phyloP scores from a whole-genome alignment of 148 eudicot genomes.

The Rhododendron ferrugineum region DNA sequence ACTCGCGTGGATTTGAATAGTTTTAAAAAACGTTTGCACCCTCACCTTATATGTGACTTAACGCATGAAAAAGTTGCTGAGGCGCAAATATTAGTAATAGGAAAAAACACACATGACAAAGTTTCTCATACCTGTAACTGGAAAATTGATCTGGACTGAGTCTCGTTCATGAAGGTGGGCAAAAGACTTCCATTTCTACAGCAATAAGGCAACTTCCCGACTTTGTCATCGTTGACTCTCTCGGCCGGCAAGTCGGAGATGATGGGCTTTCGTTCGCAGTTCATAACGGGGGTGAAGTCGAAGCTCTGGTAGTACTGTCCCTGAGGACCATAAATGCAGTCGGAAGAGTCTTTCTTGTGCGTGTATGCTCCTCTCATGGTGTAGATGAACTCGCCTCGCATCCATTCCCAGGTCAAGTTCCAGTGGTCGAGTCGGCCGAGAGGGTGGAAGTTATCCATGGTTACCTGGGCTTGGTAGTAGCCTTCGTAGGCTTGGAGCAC shows the following conservation, averaged over 20 bases:
- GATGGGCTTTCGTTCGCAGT: constrained; percentile 54
- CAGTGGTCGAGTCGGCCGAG: constrained; percentile 86
- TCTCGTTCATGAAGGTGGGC: constrained; percentile 69
- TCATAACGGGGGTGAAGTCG: constrained; percentile 59
- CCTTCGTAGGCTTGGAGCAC: constrained; percentile 56
- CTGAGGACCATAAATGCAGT: constrained; percentile 67
- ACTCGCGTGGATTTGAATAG: no score
- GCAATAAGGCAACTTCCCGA: constrained; percentile 77
- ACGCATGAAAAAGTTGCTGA: not conserved
- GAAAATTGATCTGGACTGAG: constrained; percentile 54
- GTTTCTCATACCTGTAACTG: constrained; percentile 35
- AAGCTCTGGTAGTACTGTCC: constrained; percentile 62
- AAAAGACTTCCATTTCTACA: constrained; percentile 69
- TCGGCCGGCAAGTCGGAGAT: constrained; percentile 71
- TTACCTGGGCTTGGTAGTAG: constrained; percentile 73
- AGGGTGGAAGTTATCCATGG: constrained; percentile 66
- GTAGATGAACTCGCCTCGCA: constrained; percentile 79
- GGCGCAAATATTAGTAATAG: not conserved
- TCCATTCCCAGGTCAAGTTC: constrained; percentile 94
- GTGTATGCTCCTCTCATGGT: constrained; percentile 69
- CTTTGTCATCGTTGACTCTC: constrained; percentile 51
- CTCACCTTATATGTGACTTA: not conserved
- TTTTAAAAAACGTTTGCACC: no score
- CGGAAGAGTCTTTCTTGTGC: constrained; percentile 44
- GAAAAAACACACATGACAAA: not conserved